These are phyloP conservation scores for Microdochium bolleyi DNA, from an alignment of 2,329 filamentous ascomycete species.

Conservation along the genomic window DNA sequence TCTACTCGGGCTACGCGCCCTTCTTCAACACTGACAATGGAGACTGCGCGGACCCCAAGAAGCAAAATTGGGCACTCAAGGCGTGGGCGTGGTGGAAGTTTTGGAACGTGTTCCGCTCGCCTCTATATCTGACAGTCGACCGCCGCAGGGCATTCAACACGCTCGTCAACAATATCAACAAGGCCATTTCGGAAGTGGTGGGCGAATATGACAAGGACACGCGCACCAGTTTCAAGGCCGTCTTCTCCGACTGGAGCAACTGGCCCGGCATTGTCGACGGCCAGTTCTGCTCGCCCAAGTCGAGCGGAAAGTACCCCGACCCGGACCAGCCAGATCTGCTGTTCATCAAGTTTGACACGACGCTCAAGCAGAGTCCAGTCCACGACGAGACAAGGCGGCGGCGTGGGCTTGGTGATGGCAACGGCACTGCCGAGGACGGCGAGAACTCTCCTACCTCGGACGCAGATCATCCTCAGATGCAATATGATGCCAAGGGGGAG, in stretches of 20 bases:
- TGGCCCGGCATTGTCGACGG: slow-evolving; percentile 19
- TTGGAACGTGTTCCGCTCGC: not conserved
- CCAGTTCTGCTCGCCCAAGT: slow-evolving; percentile 18
- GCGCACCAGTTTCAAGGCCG: slow-evolving; percentile 11
- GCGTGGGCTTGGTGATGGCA: not conserved
- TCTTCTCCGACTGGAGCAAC: slow-evolving; percentile 19
- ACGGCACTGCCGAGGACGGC: not conserved
- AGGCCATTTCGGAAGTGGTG: slow-evolving; percentile 16
- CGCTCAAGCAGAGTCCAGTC: not conserved
- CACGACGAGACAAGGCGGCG: slow-evolving; percentile 4
- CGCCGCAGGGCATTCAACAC: slow-evolving; percentile 21
- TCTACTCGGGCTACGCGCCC: slow-evolving; percentile 19
- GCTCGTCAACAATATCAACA: slow-evolving; percentile 16
- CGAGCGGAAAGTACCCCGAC: slow-evolving; percentile 17
- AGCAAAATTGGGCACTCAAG: slow-evolving; percentile 9
- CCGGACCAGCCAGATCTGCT: slow-evolving; percentile 17
- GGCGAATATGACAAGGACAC: slow-evolving; percentile 8
- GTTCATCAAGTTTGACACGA: slow-evolving; percentile 22
- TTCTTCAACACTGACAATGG: slow-evolving; percentile 22
- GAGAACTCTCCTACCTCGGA: not conserved
- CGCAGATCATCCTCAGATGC: not conserved
- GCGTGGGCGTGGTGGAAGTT: slow-evolving; percentile 4
- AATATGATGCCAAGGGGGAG: not conserved
- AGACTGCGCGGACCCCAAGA: slow-evolving; percentile 10
- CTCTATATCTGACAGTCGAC: slow-evolving; percentile 9